Base-by-base conservation (phyloP, 257 asterid species). In the Solanum appendiculatum region DNA sequence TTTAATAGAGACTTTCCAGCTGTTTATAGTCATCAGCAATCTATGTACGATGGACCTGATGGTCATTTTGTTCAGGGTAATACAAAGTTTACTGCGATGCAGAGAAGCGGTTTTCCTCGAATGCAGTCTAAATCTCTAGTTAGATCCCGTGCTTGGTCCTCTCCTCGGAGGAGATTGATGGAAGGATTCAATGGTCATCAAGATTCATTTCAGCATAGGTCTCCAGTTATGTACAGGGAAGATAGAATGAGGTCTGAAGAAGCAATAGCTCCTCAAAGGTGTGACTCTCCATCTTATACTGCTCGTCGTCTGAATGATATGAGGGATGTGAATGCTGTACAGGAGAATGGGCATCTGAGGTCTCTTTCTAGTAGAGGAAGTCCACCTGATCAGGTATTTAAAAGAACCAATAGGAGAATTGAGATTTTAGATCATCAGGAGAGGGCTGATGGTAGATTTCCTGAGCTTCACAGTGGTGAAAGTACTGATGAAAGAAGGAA, bases 211-310 rank as follows among this genome's bases (percentile, higher is more conserved):
- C 97, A 93, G 85, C 94, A 88, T 56, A 91, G 95, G 87, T 88
- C 98, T 89, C 92, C 94, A 11, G 89, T 86, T 58, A 46, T 92
- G 86, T 94, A 90, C 81, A 91, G 92, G 85, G 93, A 86, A 87
- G 94, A 95, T 39, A 92, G 98, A 91, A 90, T 89, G 90, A 92
- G 98, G 82, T 93, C 98, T 86, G n/a, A n/a, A n/a, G n/a, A n/a
- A n/a, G n/a, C n/a, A n/a, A n/a, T 33, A 33, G 34, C 34, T 33
- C 34, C 34, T 33, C 34, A 33, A 33, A 33, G 34, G 34, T 3
- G 3, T 33, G 34, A 33, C 2, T 33, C 34, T 33, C 34, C 2
- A 33, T 33, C 3, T 33, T 33, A 33, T 33, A 33, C 2, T 74
- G 31, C 2, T 37, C 10, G 11, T 37, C 40, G 39, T 36, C 39